Evolutionary conservation across 2,329 filamentous ascomycete species (phyloP).

Genomic region (Huntiella moniliformis): DNA sequence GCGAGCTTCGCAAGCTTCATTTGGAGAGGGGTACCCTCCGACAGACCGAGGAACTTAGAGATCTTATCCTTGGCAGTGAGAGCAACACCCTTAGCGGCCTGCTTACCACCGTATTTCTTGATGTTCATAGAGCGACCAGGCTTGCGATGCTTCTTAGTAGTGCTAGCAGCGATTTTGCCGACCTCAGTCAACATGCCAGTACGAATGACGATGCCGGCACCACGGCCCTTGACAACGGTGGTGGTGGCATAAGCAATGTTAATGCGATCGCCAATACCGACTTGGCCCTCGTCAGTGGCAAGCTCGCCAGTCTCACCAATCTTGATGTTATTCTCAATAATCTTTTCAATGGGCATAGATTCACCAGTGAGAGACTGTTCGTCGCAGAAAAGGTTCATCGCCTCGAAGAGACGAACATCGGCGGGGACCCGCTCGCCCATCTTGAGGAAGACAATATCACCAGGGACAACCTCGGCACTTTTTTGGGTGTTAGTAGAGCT

Average conservation of each 20-base stretch:
- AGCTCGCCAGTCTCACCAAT: slow-evolving; percentile 27
- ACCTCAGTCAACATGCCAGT: slow-evolving; percentile 58
- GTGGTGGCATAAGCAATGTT: slow-evolving; percentile 63
- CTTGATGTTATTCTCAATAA: slow-evolving; percentile 29
- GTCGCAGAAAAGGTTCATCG: slow-evolving; percentile 64
- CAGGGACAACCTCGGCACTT: slow-evolving; percentile 47
- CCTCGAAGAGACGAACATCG: slow-evolving; percentile 50
- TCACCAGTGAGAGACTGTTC: slow-evolving; percentile 63
- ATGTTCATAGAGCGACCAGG: slow-evolving; percentile 34
- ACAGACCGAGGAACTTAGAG: slow-evolving; percentile 40
- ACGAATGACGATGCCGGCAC: slow-evolving; percentile 50
- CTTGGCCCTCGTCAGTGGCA: slow-evolving; percentile 27
- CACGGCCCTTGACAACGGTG: slow-evolving; percentile 53
- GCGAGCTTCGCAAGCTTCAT: slow-evolving; percentile 62
- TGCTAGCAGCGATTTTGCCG: slow-evolving; percentile 45
- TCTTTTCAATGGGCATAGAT: slow-evolving; percentile 52
- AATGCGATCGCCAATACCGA: slow-evolving; percentile 51
- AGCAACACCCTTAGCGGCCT: slow-evolving; percentile 27
- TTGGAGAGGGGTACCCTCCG: slow-evolving; percentile 58
- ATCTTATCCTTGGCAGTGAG: slow-evolving; percentile 30
- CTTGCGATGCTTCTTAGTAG: slow-evolving; percentile 34
- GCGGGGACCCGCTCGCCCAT: slow-evolving; percentile 60
- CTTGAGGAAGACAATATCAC: slow-evolving; percentile 48
- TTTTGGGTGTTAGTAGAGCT: slow-evolving; percentile 11
- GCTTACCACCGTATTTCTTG: slow-evolving; percentile 32